phyloP scores from a whole-genome alignment of 2,329 filamentous ascomycete species.

The Fusarium tanahbumbuense region DNA sequence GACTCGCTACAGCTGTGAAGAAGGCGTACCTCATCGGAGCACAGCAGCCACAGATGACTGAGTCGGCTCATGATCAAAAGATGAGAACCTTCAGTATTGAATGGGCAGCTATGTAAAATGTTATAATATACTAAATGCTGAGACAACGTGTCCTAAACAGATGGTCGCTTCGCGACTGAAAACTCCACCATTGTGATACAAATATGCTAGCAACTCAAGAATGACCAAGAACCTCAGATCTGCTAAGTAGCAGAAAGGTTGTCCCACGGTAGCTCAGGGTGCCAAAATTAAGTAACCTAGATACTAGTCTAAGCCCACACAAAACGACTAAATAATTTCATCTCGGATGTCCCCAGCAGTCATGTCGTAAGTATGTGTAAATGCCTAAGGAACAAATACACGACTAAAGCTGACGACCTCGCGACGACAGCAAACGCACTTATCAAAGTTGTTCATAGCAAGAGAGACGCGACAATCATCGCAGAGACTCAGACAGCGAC shows the following conservation, averaged over 20 bases:
- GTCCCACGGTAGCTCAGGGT: background rate
- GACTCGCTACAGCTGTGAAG: slow-evolving; percentile 93
- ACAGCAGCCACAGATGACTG: slow-evolving; percentile 55
- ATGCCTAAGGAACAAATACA: slow-evolving; percentile 79
- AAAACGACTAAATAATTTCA: background rate
- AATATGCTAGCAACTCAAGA: slow-evolving; percentile 26
- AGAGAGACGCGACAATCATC: slow-evolving; percentile 94
- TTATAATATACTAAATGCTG: slow-evolving; percentile 26
- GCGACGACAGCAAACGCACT: slow-evolving; percentile 92
- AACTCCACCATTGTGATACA: background rate
- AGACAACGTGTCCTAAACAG: slow-evolving; percentile 15
- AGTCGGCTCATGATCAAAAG: slow-evolving; percentile 49
- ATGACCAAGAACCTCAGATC: background rate
- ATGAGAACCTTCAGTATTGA: slow-evolving; percentile 87
- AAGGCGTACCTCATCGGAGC: slow-evolving; percentile 93
- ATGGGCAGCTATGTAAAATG: slow-evolving; percentile 87
- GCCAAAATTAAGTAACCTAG: background rate
- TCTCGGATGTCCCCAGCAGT: background rate
- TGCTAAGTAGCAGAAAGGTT: slow-evolving; percentile 4
- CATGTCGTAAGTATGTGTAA: background rate
- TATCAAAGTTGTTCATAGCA: slow-evolving; percentile 97
- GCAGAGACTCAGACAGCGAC: slow-evolving; percentile 91
- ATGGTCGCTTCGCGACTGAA: slow-evolving; percentile 8
- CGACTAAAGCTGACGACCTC: slow-evolving; percentile 90
- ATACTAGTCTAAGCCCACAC: background rate